Evolutionary conservation across 441 rosid genomes (phyloP), one percentile per base, ranked within the genome.

Genomic region (Gossypium aridum): DNA sequence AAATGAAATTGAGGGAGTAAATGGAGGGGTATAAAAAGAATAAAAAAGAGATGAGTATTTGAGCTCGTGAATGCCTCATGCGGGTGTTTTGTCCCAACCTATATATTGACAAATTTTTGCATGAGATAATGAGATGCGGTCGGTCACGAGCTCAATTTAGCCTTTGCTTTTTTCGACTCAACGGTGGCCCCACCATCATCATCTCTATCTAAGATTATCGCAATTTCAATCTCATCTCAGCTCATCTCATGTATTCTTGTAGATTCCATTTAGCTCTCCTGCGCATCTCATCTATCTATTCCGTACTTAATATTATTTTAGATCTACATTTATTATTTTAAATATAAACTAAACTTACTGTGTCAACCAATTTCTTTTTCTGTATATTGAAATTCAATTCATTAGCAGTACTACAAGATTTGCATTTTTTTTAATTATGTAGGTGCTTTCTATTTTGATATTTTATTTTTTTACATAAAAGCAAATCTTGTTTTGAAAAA

Each of bases 121-220:
- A 75, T 63, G 73, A 70, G 64, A 23, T 12, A 23, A 25, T 23
- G 16, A 25, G 81, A 74, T 49, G 59, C 75, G 73, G 85, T 79
- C 83, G 83, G 78, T 86, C 89, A 86, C 89, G 64, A 34, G 64
- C 64, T 60, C 34, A 13, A 6, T 3, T 53, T 17, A 87, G 83
- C 77, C 69, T 76, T 22, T 4, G 12, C 0, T 22, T 59, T 31
- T 34, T 3, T 28, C 4, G 49, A 28, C 20, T 7, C 14, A 22
- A 19, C 19, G 20, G 7, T 57, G 76, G 70, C 22, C 59, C 80
- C 77, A 14, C 37, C 25, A 0, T 77, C 77, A n/a, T 26, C 16
- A 0, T 17, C 16, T 34, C 7, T 19, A 49, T 56, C 14, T 63
- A 14, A 37, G 51, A 39, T 20, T 17, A 37, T 64, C 53, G 43